phyloP scores from a whole-genome alignment of 768 basidiomycete genomes.

The Exsudoporus frostii region DNA sequence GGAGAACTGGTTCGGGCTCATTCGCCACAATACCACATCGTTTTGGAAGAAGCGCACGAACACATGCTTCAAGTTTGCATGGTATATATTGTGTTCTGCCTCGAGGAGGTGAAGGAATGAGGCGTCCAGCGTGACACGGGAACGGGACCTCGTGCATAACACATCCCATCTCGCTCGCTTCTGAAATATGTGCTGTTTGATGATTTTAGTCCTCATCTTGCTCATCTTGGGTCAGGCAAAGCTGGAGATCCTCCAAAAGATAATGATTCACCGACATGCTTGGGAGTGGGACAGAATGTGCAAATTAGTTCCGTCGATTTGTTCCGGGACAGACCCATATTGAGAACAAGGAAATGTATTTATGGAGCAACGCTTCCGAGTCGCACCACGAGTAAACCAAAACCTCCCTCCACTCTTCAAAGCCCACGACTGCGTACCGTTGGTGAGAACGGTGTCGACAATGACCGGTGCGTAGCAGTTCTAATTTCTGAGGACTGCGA shows the following conservation, averaged over 20 bases:
- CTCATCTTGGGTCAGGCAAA: neutral
- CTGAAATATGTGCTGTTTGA: conserved; percentile 7
- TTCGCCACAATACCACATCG: conserved; percentile 3
- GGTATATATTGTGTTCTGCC: conserved; percentile 5
- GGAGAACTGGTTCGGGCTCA: conserved; percentile 1
- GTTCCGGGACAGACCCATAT: no score
- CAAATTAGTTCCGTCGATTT: neutral
- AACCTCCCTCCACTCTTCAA: no score
- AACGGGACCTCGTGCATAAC: neutral
- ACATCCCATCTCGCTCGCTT: neutral
- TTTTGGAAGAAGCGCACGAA: conserved; percentile 7
- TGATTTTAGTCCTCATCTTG: conserved; percentile 9
- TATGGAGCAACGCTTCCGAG: no score
- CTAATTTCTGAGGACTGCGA: no score
- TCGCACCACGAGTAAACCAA: no score
- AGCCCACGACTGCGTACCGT: no score
- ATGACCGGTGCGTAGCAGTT: no score
- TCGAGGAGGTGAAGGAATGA: conserved; percentile 3
- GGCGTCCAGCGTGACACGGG: neutral
- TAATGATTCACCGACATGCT: neutral
- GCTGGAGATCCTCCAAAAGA: neutral
- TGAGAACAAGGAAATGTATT: no score
- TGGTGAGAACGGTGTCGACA: no score
- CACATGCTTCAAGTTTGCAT: conserved; percentile 6
- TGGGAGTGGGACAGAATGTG: conserved; percentile 9